phyloP scores from a whole-genome alignment of 2,329 filamentous ascomycete species.

The Huntiella moniliformis region DNA sequence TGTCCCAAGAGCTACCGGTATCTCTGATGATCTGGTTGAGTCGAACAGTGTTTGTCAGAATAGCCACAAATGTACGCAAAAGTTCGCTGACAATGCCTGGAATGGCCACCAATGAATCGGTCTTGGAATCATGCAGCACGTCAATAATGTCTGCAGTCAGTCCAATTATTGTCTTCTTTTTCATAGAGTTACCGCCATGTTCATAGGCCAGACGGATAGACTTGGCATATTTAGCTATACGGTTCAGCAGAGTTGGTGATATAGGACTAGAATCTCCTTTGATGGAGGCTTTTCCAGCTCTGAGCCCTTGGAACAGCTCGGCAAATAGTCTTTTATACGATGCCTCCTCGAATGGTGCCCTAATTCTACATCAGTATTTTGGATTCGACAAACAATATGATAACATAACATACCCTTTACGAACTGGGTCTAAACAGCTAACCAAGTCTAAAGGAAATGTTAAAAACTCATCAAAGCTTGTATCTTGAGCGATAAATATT shows the following conservation, averaged over 20 bases:
- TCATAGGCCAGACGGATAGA: constrained; percentile 55
- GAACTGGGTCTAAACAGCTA: constrained; percentile 20
- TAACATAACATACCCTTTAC: constrained; percentile 19
- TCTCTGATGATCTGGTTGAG: constrained; percentile 54
- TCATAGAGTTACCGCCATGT: constrained; percentile 48
- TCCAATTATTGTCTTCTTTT: constrained; percentile 57
- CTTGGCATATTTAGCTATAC: constrained; percentile 50
- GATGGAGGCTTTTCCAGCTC: constrained; percentile 48
- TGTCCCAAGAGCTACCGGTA: constrained; percentile 44
- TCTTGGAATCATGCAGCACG: constrained; percentile 37
- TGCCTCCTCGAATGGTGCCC: constrained; percentile 35
- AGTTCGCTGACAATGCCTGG: constrained; percentile 49
- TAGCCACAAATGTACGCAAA: constrained; percentile 49
- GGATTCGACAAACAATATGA: too few relatives aligned
- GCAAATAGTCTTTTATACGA: constrained; percentile 71
- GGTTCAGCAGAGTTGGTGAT: constrained; percentile 29
- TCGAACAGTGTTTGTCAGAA: constrained; percentile 58
- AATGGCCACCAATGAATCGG: constrained; percentile 46
- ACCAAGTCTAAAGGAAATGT: constrained; percentile 18
- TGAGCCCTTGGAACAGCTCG: constrained; percentile 50
- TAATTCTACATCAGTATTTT: too few relatives aligned
- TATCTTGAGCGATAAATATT: constrained; percentile 1
- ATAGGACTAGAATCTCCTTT: constrained; percentile 34
- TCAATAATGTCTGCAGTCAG: constrained; percentile 70
- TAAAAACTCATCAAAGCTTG: neutral